Conservation (phyloP, 2,329 filamentous ascomycete genomes). For the Dothiorella sarmentorum region DNA sequence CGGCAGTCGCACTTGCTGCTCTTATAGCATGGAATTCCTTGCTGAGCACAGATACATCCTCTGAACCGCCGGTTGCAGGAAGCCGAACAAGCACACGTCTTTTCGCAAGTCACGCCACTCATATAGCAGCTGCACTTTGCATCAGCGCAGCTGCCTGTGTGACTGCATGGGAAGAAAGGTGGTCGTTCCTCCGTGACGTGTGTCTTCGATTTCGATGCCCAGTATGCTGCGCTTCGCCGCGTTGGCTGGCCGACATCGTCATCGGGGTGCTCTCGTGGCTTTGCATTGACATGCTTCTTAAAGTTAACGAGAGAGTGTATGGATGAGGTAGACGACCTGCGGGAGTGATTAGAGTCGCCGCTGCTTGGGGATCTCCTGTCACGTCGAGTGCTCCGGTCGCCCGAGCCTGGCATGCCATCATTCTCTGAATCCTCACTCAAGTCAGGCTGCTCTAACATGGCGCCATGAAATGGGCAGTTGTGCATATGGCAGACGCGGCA, state of each 20-base stretch:
- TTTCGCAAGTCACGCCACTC: slow-evolving; percentile 65
- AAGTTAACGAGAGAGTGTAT: slow-evolving; percentile 5
- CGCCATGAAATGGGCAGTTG: slow-evolving; percentile 42
- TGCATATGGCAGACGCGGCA: slow-evolving; percentile 36
- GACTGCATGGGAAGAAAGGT: slow-evolving; percentile 63
- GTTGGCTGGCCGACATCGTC: neutral
- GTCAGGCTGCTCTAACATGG: slow-evolving; percentile 32
- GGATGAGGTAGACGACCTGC: neutral
- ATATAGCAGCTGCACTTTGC: slow-evolving; percentile 60
- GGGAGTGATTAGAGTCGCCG: neutral
- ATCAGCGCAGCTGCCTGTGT: slow-evolving; percentile 63
- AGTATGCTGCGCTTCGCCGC: slow-evolving; percentile 19
- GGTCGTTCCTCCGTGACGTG: slow-evolving; percentile 57
- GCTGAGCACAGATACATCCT: slow-evolving; percentile 40
- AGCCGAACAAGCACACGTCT: slow-evolving; percentile 64
- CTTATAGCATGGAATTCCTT: slow-evolving; percentile 45
- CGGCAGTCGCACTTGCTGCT: slow-evolving; percentile 62
- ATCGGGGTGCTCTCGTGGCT: slow-evolving; percentile 17
- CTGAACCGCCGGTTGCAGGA: slow-evolving; percentile 52
- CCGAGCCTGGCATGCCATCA: neutral
- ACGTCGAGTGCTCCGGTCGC: slow-evolving; percentile 16
- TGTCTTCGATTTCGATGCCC: slow-evolving; percentile 38
- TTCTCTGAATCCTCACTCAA: neutral
- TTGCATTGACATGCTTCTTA: slow-evolving; percentile 23
- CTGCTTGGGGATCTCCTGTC: neutral